Base-by-base conservation (phyloP, 2,329 filamentous ascomycete genomes). In the Calycina herbarum region DNA sequence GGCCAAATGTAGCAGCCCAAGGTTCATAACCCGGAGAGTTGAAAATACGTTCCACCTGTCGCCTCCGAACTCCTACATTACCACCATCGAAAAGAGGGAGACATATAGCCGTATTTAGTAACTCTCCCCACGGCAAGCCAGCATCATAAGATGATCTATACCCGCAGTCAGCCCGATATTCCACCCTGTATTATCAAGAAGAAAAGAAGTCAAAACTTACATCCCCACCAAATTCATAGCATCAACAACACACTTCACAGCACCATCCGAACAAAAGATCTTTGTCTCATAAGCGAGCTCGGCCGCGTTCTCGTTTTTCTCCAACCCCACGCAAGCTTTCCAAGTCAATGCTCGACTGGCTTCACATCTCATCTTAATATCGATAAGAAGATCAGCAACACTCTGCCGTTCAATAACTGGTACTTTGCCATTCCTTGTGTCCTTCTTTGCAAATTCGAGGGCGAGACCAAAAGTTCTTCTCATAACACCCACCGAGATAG, bases 401-500 rank as follows among this genome's bases (percentile, higher is more conserved):
- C 78, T 78, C 70, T 85, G 83, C 5, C 80, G 77, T 66, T 82
- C 75, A 3, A 84, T 72, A 57, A 86, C 76, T 0, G 78, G 76
- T 29, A 79, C 76, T 0, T 72, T 78, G 0, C 83, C 82, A 15
- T 81, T 77, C 0, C 83, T 74, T 1, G 17, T 38, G 15, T 85
- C 78, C 0, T 64, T 62, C 68, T 81, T 83, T 1, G 81, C 81
- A 64, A 84, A 86, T 0, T 69, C 69, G 0, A 86, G 73, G 0
- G 82, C 82, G 0, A 78, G 78, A 15, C 85, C 82, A 68, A 85
- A 86, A 0, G 80, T 79, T 0, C 80, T 78, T 0, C 83, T 79
- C 81, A 84, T 83, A 58, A 86, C 74, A 2, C 82, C 82, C 0
- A 83, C 80, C 4, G 77, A 77, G 79, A 86, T 85, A 2, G 83